Conservation (phyloP, 345 rosid species). For the Melaleuca alternifolia region DNA sequence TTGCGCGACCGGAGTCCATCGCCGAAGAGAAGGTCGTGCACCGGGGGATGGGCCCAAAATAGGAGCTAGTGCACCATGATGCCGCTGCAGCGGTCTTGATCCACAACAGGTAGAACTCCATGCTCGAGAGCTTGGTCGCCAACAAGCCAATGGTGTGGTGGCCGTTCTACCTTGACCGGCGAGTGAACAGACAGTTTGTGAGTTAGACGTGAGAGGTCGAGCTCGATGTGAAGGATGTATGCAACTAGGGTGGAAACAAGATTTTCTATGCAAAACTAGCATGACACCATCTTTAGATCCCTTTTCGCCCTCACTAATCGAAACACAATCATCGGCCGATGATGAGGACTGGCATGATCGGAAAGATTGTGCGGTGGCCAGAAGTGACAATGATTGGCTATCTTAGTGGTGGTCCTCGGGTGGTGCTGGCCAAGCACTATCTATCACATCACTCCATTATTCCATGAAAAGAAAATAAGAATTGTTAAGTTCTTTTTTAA, state of each 20-base stretch:
- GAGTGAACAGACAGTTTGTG: neutral
- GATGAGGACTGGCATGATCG: neutral
- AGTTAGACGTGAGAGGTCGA: neutral
- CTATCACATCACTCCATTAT: neutral
- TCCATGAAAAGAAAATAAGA: too few relatives aligned
- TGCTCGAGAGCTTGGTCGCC: neutral
- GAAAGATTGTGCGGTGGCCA: too few relatives aligned
- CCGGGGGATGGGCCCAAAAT: too few relatives aligned
- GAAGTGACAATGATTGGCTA: neutral
- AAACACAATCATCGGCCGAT: accelerated
- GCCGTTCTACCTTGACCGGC: neutral
- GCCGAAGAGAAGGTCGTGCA: too few relatives aligned
- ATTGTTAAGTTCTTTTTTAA: neutral
- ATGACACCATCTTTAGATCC: neutral
- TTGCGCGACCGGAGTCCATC: too few relatives aligned
- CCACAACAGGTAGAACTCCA: neutral
- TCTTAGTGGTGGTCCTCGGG: neutral
- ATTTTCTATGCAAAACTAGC: neutral
- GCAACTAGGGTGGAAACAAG: accelerated
- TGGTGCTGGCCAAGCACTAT: neutral
- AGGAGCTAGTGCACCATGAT: neutral
- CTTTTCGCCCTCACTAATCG: neutral
- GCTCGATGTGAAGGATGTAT: neutral
- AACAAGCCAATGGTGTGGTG: neutral
- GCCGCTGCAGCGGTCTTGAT: neutral